Percentiles rank a stretch among this genome's conserved stretches.
Conservation (phyloP, 192 early-diverging fungal species). For the Paraglomus occultum region DNA sequence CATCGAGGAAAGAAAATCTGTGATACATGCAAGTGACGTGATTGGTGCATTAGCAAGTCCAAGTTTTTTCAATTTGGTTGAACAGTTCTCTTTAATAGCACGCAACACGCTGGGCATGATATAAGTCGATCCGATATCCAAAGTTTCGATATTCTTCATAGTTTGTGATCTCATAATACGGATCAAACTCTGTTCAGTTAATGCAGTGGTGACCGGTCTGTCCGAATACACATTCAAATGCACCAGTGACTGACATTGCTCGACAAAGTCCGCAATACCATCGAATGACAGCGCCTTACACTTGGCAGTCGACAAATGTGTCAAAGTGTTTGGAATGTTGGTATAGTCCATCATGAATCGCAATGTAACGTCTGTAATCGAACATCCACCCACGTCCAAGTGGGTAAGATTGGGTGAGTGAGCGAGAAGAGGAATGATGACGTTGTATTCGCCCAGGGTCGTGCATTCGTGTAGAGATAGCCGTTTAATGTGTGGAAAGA, state of each 20-base stretch:
- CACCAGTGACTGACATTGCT: not conserved
- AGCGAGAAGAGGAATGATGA: conserved; percentile 8
- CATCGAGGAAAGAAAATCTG: not conserved
- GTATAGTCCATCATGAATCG: not conserved
- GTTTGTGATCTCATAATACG: conserved; percentile 2
- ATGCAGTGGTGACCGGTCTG: not conserved
- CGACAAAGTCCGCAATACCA: not conserved
- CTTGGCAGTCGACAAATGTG: conserved; percentile 7
- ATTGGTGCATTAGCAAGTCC: not conserved
- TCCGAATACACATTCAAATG: conserved; percentile 8
- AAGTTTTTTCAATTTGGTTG: not conserved
- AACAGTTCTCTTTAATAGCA: not conserved
- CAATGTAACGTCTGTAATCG: conserved; percentile 6
- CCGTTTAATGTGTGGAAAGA: conserved; percentile 8
- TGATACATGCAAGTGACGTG: not conserved
- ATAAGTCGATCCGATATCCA: conserved; percentile 17
- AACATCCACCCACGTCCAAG: conserved; percentile 24
- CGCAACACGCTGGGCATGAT: conserved; percentile 2
- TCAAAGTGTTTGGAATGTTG: not conserved
- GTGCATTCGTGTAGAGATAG: conserved; percentile 22
- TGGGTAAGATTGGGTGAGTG: conserved; percentile 25
- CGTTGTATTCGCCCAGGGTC: not conserved
- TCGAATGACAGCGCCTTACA: conserved; percentile 18
- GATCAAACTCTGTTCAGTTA: conserved; percentile 1
- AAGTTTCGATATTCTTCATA: not conserved